Evolutionary conservation across 2,329 filamentous ascomycete species (phyloP).

Genomic region (Ophiocordyceps camponoti-rufipedis): DNA sequence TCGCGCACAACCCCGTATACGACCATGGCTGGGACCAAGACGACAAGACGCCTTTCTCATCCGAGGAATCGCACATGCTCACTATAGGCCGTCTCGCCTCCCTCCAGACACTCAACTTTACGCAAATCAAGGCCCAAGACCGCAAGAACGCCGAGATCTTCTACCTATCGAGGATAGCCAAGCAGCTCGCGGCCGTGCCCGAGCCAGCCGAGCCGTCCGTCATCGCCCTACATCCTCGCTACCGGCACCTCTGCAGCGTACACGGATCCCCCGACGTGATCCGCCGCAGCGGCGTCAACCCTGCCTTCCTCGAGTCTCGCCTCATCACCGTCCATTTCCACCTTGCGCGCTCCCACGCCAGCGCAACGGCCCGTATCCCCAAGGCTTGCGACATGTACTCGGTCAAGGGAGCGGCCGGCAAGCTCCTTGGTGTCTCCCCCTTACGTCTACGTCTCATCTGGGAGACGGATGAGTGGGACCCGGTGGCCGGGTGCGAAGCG

Average conservation of each 20-base stretch:
- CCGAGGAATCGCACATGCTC: conserved; percentile 80
- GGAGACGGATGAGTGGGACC: conserved; percentile 87
- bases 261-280: conserved; percentile 55
- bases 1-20: conserved; percentile 77
- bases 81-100: conserved; percentile 56
- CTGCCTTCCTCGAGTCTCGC: conserved; percentile 65
- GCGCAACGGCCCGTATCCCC: conserved; percentile 38
- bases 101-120: conserved; percentile 57
- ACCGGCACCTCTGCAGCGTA: conserved; percentile 50
- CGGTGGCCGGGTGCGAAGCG: conserved; percentile 44
- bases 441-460: conserved; percentile 52
- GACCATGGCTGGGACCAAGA: conserved; percentile 24
- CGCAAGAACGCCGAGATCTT: conserved; percentile 82
- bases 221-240: conserved; percentile 49
- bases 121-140: conserved; percentile 51
- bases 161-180: conserved; percentile 70
- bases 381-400: conserved; percentile 65
- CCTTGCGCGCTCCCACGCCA: conserved; percentile 6
- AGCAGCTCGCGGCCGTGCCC: conserved; percentile 47
- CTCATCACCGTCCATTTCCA: conserved; percentile 47
- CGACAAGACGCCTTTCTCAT: conserved; percentile 25
- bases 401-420: conserved; percentile 60
- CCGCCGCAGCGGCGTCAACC: conserved; percentile 42
- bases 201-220: conserved; percentile 35
- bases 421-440: conserved; percentile 47